A percentile compares a stretch with the other conserved stretches of the same genome.
Evolutionary conservation across 75 land plant species (phyloP).

Genomic region (Pseudotsuga menziesii): DNA sequence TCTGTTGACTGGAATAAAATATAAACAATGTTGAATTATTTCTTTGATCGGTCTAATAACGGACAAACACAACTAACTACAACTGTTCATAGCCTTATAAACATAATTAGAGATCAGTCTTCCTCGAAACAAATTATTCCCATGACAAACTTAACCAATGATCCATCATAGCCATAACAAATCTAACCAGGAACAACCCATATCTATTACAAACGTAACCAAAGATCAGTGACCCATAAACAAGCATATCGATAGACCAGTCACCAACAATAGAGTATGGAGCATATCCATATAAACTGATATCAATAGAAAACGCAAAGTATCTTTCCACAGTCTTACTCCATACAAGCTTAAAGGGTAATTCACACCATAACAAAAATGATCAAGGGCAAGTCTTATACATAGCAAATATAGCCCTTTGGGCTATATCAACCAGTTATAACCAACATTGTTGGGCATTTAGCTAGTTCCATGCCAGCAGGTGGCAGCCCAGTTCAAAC

Average conservation of each 20-base stretch:
- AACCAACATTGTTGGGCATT: too few species aligned
- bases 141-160: not conserved
- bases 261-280: not conserved
- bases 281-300: too few species aligned
- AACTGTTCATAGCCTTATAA: not conserved
- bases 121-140: not conserved
- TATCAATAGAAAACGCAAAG: too few species aligned
- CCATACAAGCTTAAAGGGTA: too few species aligned
- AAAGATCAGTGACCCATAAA: not conserved
- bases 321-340: too few species aligned
- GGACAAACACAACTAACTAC: not conserved
- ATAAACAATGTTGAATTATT: not conserved
- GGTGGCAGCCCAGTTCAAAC: too few species aligned
- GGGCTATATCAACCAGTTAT: too few species aligned
- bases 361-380: too few species aligned
- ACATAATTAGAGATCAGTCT: not conserved
- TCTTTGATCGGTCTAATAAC: not conserved
- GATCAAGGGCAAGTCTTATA: too few species aligned
- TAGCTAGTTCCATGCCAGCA: too few species aligned
- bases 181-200: not conserved
- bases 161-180: not conserved
- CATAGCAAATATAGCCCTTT: too few species aligned
- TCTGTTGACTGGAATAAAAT: slow-evolving; percentile 2
- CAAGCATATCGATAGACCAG: not conserved
- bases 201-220: not conserved